phyloP scores from a whole-genome alignment of 768 basidiomycete species.

The Amanita pallidorosea region DNA sequence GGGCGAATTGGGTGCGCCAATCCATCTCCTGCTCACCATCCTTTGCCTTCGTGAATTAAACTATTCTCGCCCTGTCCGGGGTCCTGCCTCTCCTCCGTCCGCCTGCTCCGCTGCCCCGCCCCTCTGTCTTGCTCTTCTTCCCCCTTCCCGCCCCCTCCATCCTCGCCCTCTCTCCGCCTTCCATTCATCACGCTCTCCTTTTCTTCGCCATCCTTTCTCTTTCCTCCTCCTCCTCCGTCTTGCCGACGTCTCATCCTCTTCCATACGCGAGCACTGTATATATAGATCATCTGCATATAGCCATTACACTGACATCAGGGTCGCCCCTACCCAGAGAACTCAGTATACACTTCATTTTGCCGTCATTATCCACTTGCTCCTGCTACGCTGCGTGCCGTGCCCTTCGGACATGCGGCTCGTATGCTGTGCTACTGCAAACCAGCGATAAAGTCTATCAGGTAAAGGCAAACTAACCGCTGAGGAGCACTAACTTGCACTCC shows the following conservation, averaged over 20 bases:
- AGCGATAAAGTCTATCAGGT: not conserved
- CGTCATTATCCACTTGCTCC: not conserved
- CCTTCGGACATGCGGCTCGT: not conserved
- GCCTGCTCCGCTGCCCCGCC: not conserved
- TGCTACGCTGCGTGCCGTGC: not conserved
- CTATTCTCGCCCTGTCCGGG: slow-evolving; percentile 5
- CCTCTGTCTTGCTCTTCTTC: not conserved
- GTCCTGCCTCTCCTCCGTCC: not conserved
- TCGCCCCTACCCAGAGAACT: slow-evolving; percentile 2
- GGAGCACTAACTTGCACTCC: not conserved
- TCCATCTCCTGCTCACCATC: slow-evolving; percentile 5
- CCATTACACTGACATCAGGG: not conserved
- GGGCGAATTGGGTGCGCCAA: slow-evolving; percentile 9
- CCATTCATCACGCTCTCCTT: not conserved
- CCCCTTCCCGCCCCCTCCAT: not conserved
- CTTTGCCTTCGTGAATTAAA: slow-evolving; percentile 5
- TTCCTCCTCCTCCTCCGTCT: not conserved
- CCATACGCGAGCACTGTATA: no score
- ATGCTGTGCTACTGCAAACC: not conserved
- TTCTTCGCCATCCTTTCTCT: not conserved
- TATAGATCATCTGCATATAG: no score
- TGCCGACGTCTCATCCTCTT: no score
- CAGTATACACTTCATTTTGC: not conserved
- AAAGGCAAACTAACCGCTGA: not conserved
- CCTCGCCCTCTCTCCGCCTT: not conserved